These are phyloP conservation scores for Trichophyton equinum DNA, from an alignment of 2,329 filamentous ascomycete genomes.

Conservation along the genomic window DNA sequence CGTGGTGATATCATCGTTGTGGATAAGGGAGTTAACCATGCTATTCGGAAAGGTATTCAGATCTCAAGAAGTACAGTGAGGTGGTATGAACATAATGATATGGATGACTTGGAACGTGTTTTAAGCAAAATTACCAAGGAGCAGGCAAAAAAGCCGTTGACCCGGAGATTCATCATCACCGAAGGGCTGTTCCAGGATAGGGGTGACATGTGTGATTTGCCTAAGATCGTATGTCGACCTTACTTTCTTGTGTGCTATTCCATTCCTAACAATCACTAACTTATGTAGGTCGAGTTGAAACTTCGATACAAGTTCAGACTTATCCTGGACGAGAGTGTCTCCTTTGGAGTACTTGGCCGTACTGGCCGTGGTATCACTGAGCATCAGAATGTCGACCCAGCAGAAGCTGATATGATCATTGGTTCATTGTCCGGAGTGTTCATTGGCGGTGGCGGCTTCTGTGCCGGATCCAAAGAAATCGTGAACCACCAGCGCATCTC, in stretches of 20 bases:
- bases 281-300: conserved; percentile 66
- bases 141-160: conserved; percentile 76
- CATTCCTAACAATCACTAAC: neutral
- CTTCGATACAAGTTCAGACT: conserved; percentile 95
- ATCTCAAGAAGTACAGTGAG: conserved; percentile 79
- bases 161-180: conserved; percentile 86
- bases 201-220: conserved; percentile 73
- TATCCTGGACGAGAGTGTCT: conserved; percentile 95
- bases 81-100: conserved; percentile 94
- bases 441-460: conserved; percentile 90
- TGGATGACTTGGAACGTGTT: conserved; percentile 80
- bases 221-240: conserved; percentile 56
- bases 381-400: conserved; percentile 87
- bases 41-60: conserved; percentile 87
- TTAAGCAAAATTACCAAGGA: conserved; percentile 78
- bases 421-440: conserved; percentile 83
- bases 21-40: conserved; percentile 84
- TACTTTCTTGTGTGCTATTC: neutral
- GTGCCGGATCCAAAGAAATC: conserved; percentile 79
- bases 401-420: conserved; percentile 92
- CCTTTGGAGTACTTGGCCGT: conserved; percentile 83
- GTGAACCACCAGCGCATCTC: conserved; percentile 94
- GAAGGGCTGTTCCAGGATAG: conserved; percentile 88
- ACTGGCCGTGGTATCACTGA: conserved; percentile 89
- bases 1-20: conserved; percentile 94